Percentiles rank a stretch among this genome's conserved stretches.
Conservation (phyloP, 345 rosid genomes). For the Abelmoschus esculentus region DNA sequence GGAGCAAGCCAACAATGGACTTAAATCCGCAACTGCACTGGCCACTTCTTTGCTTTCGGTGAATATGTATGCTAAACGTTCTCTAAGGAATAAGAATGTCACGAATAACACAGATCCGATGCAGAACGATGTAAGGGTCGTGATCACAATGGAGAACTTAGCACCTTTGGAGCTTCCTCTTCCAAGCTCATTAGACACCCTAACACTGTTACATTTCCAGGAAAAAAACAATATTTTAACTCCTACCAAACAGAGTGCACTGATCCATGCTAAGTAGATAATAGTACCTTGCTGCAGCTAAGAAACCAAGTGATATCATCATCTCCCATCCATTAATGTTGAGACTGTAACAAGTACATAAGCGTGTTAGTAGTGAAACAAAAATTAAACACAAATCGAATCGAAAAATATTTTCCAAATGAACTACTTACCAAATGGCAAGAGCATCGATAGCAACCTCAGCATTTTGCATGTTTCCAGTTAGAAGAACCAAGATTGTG, state of each 20-base stretch:
- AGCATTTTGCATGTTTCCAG: slow-evolving; percentile 62
- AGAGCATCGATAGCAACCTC: slow-evolving; percentile 74
- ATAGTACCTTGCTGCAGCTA: slow-evolving; percentile 63
- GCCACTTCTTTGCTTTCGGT: slow-evolving; percentile 49
- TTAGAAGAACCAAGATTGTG: slow-evolving; percentile 55
- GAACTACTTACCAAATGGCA: slow-evolving; percentile 52
- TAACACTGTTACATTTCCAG: slow-evolving; percentile 37
- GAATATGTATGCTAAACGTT: slow-evolving; percentile 55
- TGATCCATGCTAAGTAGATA: not conserved
- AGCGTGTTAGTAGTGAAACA: not conserved
- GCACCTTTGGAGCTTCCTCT: slow-evolving; percentile 50
- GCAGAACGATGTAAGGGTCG: slow-evolving; percentile 38
- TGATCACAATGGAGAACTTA: slow-evolving; percentile 39
- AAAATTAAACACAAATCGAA: not conserved
- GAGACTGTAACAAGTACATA: slow-evolving; percentile 31
- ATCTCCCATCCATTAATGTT: slow-evolving; percentile 73
- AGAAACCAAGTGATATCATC: slow-evolving; percentile 82
- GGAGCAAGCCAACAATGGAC: slow-evolving; percentile 63
- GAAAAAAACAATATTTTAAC: not conserved
- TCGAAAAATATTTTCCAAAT: not conserved
- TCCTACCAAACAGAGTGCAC: not conserved
- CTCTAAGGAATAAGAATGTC: slow-evolving; percentile 44
- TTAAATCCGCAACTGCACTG: slow-evolving; percentile 52
- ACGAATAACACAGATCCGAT: slow-evolving; percentile 47
- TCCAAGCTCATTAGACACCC: slow-evolving; percentile 84